Evolutionary conservation across 2,329 filamentous ascomycete genomes (phyloP).

Genomic region (Aureobasidium sp.): DNA sequence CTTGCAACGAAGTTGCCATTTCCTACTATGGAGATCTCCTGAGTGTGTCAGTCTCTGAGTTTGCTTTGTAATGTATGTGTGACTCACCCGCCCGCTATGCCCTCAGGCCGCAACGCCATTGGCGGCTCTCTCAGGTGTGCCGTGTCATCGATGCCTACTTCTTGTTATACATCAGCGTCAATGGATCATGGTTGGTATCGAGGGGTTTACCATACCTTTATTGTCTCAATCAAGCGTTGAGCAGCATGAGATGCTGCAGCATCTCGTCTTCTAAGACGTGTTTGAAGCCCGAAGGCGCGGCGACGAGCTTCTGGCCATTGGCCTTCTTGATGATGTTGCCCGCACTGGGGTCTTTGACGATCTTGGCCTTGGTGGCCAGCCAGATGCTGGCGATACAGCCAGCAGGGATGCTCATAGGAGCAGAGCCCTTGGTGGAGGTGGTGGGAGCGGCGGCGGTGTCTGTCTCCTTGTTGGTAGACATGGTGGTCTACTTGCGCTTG

Average conservation of each 20-base stretch:
- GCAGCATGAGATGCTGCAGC: slow-evolving; percentile 7
- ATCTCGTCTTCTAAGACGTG: slow-evolving; percentile 1
- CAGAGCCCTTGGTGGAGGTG: not conserved
- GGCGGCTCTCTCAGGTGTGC: not conserved
- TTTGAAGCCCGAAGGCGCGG: slow-evolving; percentile 1
- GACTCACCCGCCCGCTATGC: not conserved
- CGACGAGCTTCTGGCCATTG: not conserved
- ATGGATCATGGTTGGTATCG: too few relatives aligned
- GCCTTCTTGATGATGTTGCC: not conserved
- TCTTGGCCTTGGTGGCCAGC: not conserved
- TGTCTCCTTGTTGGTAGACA: not conserved
- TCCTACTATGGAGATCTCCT: not conserved
- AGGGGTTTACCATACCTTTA: not conserved
- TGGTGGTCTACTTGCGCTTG: not conserved
- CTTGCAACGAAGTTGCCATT: not conserved
- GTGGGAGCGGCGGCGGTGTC: not conserved
- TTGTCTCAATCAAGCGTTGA: not conserved
- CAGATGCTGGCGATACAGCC: not conserved
- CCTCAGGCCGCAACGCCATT: not conserved
- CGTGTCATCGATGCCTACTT: not conserved
- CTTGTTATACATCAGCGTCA: not conserved
- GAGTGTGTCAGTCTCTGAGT: not conserved
- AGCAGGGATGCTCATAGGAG: not conserved
- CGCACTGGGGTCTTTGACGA: not conserved
- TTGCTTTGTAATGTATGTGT: not conserved